Evolutionary conservation across 2,329 filamentous ascomycete species (phyloP), one percentile per base, ranked within the genome.

Genomic region (Gliomastix tumulicola): DNA sequence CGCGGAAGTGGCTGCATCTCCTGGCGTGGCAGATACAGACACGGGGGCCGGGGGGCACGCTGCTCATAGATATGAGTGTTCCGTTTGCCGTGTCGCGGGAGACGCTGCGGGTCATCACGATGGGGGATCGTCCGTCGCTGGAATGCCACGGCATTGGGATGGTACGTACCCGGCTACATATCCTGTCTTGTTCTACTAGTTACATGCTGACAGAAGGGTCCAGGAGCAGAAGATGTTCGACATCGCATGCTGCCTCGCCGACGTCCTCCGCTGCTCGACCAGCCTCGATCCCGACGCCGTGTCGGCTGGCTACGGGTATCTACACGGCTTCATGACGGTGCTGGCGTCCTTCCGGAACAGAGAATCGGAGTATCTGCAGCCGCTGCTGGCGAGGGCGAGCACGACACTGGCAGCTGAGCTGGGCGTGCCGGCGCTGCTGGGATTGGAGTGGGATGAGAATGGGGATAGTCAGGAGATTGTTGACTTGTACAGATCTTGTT

Each of bases 141-240:
- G 44, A 47, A 21, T 39, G 40, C 16, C 46, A 49, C 17, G 46
- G 46, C 15, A 43, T 49, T 27, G 46, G 46, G 30, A 43, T 49
- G 45, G 46, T 49, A 37, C n/a, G 23, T 9, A 25, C 23, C 23
- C n/a, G 23, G 23, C n/a, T n/a, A n/a, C 9, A 25, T 25, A 25
- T 9, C 30, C 17, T 15, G 19, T 20, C 15, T 20, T 21, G 6
- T 23, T 21, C 11, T 7, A 12, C 32, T 15, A 11, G 10, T 10
- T 34, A 22, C 15, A 15, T n/a, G 10, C 10, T 21, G n/a, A n/a
- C n/a, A n/a, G n/a, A n/a, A n/a, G n/a, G n/a, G n/a, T 10, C 11
- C 27, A 49, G 46, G 46, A 49, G 34, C 43, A 44, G 35, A 49
- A 49, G 27, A 25, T 49, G 17, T 45, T 38, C 7, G 46, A 47